Percentiles rank a stretch among this genome's conserved stretches.
phyloP scores from a whole-genome alignment of 768 basidiomycete species.

The Trametes meyenii region DNA sequence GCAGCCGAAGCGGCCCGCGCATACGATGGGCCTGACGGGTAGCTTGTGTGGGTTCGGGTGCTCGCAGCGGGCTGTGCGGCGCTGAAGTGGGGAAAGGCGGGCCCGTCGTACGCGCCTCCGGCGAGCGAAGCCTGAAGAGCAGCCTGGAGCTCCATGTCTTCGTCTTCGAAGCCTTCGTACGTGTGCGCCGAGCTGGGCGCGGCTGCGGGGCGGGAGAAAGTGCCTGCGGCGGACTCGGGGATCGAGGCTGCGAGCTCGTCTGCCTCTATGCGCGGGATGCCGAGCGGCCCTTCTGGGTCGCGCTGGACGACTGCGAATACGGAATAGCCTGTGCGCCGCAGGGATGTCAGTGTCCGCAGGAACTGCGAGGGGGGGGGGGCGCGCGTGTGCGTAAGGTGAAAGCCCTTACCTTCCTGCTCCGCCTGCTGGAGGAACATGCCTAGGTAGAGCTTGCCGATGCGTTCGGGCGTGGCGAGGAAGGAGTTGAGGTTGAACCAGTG shows the following conservation, averaged over 20 bases:
- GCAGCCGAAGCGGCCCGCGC: no score
- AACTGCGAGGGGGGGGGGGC: slow-evolving; percentile 7
- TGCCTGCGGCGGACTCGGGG: slow-evolving; percentile 43
- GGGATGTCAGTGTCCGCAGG: neutral
- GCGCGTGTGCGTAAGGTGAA: neutral
- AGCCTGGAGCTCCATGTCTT: slow-evolving; percentile 86
- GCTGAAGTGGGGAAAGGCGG: neutral
- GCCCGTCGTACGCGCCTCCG: slow-evolving; percentile 25
- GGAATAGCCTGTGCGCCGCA: slow-evolving; percentile 63
- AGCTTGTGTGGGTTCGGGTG: no score
- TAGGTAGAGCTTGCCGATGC: slow-evolving; percentile 83
- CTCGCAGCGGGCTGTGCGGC: neutral
- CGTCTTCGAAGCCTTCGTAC: slow-evolving; percentile 64
- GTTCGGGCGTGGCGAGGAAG: slow-evolving; percentile 67
- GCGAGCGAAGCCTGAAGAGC: slow-evolving; percentile 82
- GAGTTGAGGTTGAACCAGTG: slow-evolving; percentile 94
- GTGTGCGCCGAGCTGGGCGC: slow-evolving; percentile 4
- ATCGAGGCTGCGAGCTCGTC: slow-evolving; percentile 72
- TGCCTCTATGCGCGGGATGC: slow-evolving; percentile 66
- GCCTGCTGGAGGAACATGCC: slow-evolving; percentile 87
- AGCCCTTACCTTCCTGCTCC: slow-evolving; percentile 70
- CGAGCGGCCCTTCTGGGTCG: slow-evolving; percentile 55
- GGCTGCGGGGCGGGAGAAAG: slow-evolving; percentile 18
- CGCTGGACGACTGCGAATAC: slow-evolving; percentile 74
- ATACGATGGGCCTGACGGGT: no score